phyloP scores from a whole-genome alignment of 2,329 filamentous ascomycete species.

The Colletotrichum spaethianum region DNA sequence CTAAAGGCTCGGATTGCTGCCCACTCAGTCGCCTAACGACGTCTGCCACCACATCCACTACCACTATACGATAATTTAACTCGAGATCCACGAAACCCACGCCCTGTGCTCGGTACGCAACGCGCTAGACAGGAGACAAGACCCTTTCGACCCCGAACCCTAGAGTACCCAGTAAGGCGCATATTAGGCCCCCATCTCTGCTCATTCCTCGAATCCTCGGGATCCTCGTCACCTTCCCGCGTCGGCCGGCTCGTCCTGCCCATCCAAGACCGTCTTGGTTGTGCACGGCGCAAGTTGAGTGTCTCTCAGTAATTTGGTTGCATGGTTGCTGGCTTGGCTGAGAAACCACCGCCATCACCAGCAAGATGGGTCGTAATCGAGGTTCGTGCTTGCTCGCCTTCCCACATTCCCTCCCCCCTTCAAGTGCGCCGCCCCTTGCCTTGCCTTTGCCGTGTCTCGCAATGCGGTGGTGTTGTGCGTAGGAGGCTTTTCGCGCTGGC shows the following conservation, averaged over 20 bases:
- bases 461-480: neutral
- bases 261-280: slow-evolving; percentile 35
- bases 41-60: neutral
- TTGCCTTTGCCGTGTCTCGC: slow-evolving; percentile 15
- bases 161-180: slow-evolving; percentile 15
- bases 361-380: slow-evolving; percentile 40
- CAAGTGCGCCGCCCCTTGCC: neutral
- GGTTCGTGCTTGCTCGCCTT: slow-evolving; percentile 31
- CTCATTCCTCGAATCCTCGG: slow-evolving; percentile 30
- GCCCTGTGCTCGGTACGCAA: neutral
- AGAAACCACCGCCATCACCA: neutral
- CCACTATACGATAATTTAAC: slow-evolving; percentile 6
- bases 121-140: neutral
- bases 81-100: slow-evolving; percentile 8
- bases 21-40: slow-evolving; percentile 18
- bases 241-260: slow-evolving; percentile 13
- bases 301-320: slow-evolving; percentile 41
- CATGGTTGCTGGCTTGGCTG: slow-evolving; percentile 40
- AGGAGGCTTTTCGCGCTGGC: slow-evolving; percentile 25
- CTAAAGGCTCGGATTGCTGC: slow-evolving; percentile 1
- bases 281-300: slow-evolving; percentile 26
- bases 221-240: slow-evolving; percentile 12
- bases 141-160: slow-evolving; percentile 14
- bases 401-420: slow-evolving; percentile 17
- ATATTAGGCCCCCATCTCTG: slow-evolving; percentile 35